Percentiles rank a stretch among this genome's conserved stretches.
Evolutionary conservation across 176 grass and related monocot species (phyloP).

Genomic region (Avena eriantha): DNA sequence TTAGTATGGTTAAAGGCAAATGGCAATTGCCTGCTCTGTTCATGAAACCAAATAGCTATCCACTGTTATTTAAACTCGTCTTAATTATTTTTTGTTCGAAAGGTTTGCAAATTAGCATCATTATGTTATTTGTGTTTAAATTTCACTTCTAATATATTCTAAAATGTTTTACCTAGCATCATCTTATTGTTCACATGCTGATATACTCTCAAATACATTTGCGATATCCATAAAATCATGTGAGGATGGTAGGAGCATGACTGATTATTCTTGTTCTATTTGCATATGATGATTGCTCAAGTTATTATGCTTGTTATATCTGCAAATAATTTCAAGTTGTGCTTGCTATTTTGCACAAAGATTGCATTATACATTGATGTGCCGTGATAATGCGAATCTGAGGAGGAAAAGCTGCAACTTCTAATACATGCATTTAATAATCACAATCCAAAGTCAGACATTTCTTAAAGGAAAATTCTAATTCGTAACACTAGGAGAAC

Average conservation of each 20-base stretch:
- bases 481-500: slow-evolving; percentile 16
- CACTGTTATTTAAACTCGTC: not conserved
- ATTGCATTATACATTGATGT: not conserved
- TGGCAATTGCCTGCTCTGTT: not conserved
- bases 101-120: not conserved
- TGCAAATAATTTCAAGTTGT: slow-evolving; percentile 2
- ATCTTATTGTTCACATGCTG: slow-evolving; percentile 22
- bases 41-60: not conserved
- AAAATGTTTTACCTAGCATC: slow-evolving; percentile 22
- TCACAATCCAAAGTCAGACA: not conserved
- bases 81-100: slow-evolving; percentile 1
- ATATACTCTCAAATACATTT: not conserved
- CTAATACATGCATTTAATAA: not conserved
- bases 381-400: not conserved
- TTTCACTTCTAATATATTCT: not conserved
- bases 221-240: not conserved
- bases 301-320: not conserved
- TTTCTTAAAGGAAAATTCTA: slow-evolving; percentile 12
- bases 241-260: not conserved
- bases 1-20: slow-evolving; percentile 1
- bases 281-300: slow-evolving; percentile 5
- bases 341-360: slow-evolving; percentile 6
- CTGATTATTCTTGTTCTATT: slow-evolving; percentile 18
- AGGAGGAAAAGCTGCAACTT: not conserved
- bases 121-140: not conserved